A percentile compares a stretch with the other conserved stretches of the same genome.
Evolutionary conservation across 2,329 filamentous ascomycete species (phyloP).

Genomic region (Fusarium anguioides): DNA sequence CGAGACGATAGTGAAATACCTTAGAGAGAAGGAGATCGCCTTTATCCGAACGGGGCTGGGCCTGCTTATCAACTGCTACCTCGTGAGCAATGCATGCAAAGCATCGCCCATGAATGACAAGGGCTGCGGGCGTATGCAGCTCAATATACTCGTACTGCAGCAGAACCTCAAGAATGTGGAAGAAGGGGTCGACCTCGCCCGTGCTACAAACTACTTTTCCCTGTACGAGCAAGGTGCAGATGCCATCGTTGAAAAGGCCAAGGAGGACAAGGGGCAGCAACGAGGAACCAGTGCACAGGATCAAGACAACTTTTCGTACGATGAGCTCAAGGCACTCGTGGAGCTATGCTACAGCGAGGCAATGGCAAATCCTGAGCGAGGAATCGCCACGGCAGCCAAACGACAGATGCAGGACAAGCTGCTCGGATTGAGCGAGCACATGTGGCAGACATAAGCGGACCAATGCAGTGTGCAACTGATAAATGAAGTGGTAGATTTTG

Average conservation of each 20-base stretch:
- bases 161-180: conserved; percentile 97
- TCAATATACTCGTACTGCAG: conserved; percentile 94
- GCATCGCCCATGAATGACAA: conserved; percentile 86
- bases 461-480: neutral
- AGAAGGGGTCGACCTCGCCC: conserved; percentile 70
- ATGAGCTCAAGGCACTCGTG: conserved; percentile 73
- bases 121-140: conserved; percentile 87
- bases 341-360: conserved; percentile 77
- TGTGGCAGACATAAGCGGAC: conserved; percentile 66
- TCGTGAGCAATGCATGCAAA: conserved; percentile 76
- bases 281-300: conserved; percentile 49
- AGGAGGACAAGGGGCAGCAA: conserved; percentile 55
- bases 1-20: conserved; percentile 78
- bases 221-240: conserved; percentile 75
- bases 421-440: conserved; percentile 75
- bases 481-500: conserved; percentile 1
- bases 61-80: conserved; percentile 79
- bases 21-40: conserved; percentile 75
- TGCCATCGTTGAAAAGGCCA: conserved; percentile 71
- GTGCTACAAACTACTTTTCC: conserved; percentile 74
- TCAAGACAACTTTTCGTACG: conserved; percentile 67
- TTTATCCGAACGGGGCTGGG: conserved; percentile 84
- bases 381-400: conserved; percentile 73
- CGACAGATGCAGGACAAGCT: conserved; percentile 77
- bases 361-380: conserved; percentile 73